A percentile compares a stretch with the other conserved stretches of the same genome.
Conservation (phyloP, 495 filamentous ascomycete genomes). For the Trichoderma gamsii region DNA sequence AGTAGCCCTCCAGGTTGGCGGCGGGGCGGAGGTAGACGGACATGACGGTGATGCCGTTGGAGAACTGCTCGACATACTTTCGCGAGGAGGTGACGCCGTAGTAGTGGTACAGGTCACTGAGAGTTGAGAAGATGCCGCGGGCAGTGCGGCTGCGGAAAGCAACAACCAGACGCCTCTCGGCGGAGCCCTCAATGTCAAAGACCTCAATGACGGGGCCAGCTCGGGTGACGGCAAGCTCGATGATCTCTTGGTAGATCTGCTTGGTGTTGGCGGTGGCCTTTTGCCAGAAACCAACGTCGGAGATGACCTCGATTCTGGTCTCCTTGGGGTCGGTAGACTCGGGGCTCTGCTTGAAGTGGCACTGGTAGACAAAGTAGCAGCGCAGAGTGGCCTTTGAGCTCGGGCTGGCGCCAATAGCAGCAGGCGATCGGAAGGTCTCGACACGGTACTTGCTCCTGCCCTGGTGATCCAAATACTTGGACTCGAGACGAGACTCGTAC, state of each 20-base stretch:
- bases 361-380: slow-evolving; percentile 98
- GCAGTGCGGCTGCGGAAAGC: slow-evolving; percentile 91
- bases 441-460: slow-evolving; percentile 73
- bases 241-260: slow-evolving; percentile 87
- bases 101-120: slow-evolving; percentile 97
- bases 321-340: slow-evolving; percentile 59
- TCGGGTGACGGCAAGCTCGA: slow-evolving; percentile 71
- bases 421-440: slow-evolving; percentile 92
- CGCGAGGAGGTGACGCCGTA: slow-evolving; percentile 93
- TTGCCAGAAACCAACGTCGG: slow-evolving; percentile 87
- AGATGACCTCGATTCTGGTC: slow-evolving; percentile 84
- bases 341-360: slow-evolving; percentile 68
- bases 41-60: slow-evolving; percentile 94
- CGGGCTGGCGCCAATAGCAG: slow-evolving; percentile 48
- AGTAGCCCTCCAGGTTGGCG: slow-evolving; percentile 43
- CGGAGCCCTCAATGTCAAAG: slow-evolving; percentile 85
- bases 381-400: slow-evolving; percentile 70
- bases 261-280: slow-evolving; percentile 96
- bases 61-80: slow-evolving; percentile 98
- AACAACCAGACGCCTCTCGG: slow-evolving; percentile 88
- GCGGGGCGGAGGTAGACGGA: slow-evolving; percentile 83
- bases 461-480: slow-evolving; percentile 81
- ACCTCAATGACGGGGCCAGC: slow-evolving; percentile 96
- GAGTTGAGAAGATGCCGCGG: slow-evolving; percentile 86
- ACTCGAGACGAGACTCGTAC: slow-evolving; percentile 90